Conservation (phyloP, 768 basidiomycete species). For the Boletus speciosus region DNA sequence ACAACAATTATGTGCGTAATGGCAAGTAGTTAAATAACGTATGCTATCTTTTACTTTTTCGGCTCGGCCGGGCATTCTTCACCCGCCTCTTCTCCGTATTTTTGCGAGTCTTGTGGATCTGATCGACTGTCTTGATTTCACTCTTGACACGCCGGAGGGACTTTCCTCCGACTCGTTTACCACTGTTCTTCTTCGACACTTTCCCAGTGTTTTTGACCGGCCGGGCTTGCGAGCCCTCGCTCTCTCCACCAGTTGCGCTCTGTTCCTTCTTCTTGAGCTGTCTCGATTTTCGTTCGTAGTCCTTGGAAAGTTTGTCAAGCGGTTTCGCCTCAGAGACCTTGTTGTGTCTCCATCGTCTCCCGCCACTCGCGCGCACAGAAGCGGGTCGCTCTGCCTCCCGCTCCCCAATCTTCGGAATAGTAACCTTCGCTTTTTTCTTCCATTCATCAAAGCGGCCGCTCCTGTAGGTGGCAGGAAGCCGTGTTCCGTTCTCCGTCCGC, state of each 20-base stretch:
- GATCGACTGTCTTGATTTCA: conserved; percentile 83
- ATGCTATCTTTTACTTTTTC: conserved; percentile 29
- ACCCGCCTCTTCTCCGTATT: conserved; percentile 59
- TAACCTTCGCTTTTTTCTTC: conserved; percentile 74
- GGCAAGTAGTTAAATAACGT: conserved; percentile 5
- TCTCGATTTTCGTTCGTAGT: conserved; percentile 72
- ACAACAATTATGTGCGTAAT: background rate
- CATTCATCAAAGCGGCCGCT: conserved; percentile 96
- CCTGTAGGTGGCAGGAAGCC: conserved; percentile 87
- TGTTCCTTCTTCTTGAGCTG: conserved; percentile 57
- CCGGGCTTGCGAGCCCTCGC: conserved; percentile 20
- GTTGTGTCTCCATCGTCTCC: conserved; percentile 72
- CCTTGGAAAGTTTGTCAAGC: conserved; percentile 65
- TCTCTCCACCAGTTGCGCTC: conserved; percentile 24
- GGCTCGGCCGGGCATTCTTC: conserved; percentile 77
- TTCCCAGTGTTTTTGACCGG: conserved; percentile 30
- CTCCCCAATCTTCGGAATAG: conserved; percentile 81
- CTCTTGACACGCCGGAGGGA: conserved; percentile 62
- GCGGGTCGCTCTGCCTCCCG: conserved; percentile 49
- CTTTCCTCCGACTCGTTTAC: conserved; percentile 56
- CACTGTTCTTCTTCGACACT: conserved; percentile 28
- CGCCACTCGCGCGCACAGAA: conserved; percentile 34
- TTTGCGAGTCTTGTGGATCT: conserved; percentile 78
- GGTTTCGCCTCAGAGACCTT: conserved; percentile 64
- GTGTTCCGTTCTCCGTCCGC: conserved; percentile 86